Percentiles rank a stretch among this genome's conserved stretches.
phyloP scores from a whole-genome alignment of 495 filamentous ascomycete species.

The Clohesyomyces aquaticus region DNA sequence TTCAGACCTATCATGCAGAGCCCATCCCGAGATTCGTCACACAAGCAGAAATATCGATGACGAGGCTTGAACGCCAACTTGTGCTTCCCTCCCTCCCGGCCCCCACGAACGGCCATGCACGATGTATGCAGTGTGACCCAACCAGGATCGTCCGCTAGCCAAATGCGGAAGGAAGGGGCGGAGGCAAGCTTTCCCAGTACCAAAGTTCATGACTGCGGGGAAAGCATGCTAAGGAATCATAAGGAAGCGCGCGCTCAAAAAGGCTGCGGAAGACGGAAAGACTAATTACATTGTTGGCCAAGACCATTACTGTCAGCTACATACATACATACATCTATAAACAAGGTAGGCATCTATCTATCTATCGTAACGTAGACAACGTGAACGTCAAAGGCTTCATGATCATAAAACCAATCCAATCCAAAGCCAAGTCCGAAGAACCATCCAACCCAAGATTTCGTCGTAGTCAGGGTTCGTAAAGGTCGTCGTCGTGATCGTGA shows the following conservation, averaged over 20 bases:
- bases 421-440: too few species aligned
- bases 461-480: background rate
- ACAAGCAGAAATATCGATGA: background rate
- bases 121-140: background rate
- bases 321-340: background rate
- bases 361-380: background rate
- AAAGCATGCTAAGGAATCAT: background rate
- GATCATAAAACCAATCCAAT: too few species aligned
- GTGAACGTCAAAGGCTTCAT: background rate
- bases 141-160: background rate
- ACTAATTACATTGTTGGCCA: background rate
- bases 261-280: background rate
- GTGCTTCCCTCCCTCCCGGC: background rate
- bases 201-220: background rate
- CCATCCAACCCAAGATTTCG: too few species aligned
- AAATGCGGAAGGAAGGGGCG: background rate
- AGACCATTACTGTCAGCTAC: background rate
- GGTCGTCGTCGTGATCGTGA: background rate
- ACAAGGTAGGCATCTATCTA: slow-evolving; percentile 1
- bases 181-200: background rate
- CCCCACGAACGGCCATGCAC: background rate
- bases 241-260: background rate
- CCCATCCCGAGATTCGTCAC: too few species aligned
- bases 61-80: background rate
- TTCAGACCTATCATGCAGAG: slow-evolving; percentile 7